phyloP scores from a whole-genome alignment of 495 filamentous ascomycete species.

The Neurospora cerealis region DNA sequence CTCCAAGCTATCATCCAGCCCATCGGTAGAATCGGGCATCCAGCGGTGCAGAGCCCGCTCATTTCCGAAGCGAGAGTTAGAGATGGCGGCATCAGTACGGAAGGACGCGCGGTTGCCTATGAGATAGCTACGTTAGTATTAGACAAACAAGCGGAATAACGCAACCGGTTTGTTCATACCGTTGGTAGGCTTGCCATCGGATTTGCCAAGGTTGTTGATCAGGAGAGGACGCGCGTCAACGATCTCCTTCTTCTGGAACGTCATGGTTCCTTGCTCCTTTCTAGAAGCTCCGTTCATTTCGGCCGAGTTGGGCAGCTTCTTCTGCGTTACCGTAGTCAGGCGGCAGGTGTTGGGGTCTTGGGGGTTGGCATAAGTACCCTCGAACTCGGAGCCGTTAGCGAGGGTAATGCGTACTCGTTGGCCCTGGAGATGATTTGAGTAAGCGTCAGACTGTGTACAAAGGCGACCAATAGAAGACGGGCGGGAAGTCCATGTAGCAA shows the following conservation, averaged over 20 bases:
- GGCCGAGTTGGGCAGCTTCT: conserved; percentile 31
- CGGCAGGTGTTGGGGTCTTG: conserved; percentile 52
- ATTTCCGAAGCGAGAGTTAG: conserved; percentile 53
- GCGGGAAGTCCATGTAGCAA: not conserved
- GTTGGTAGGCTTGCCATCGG: conserved; percentile 50
- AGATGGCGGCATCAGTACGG: conserved; percentile 83
- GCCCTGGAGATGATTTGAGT: conserved; percentile 42
- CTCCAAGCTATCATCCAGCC: conserved; percentile 61
- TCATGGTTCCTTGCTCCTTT: conserved; percentile 50
- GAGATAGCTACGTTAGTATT: not conserved
- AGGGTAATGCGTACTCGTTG: conserved; percentile 55
- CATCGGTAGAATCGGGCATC: conserved; percentile 59
- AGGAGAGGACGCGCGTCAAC: conserved; percentile 50
- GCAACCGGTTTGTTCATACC: conserved; percentile 41
- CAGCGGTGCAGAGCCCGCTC: conserved; percentile 78
- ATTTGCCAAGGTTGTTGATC: conserved; percentile 33
- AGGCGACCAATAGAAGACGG: not conserved
- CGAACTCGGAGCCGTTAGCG: conserved; percentile 61
- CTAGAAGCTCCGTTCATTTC: conserved; percentile 35
- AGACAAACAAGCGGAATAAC: not conserved
- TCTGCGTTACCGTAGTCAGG: conserved; percentile 75
- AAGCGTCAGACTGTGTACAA: not conserved
- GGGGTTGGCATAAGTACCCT: conserved; percentile 51
- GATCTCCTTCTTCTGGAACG: conserved; percentile 71
- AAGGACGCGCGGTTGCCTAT: conserved; percentile 47